A percentile compares a stretch with the other conserved stretches of the same genome.
Evolutionary conservation across 768 basidiomycete species (phyloP).

Genomic region (Russula vinacea): DNA sequence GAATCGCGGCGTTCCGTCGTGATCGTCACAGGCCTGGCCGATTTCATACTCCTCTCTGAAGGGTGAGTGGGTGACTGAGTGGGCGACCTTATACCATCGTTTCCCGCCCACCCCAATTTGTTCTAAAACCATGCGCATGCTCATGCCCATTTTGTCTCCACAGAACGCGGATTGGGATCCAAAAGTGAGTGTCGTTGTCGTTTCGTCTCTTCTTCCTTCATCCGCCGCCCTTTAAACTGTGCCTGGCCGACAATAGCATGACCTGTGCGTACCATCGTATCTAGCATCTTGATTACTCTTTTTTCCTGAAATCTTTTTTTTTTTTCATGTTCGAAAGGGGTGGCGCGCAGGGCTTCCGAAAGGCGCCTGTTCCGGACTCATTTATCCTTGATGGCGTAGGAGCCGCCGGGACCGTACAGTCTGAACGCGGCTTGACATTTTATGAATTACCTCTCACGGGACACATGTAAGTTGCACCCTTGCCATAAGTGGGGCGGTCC

Average conservation of each 20-base stretch:
- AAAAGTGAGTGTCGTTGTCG: slow-evolving; percentile 24
- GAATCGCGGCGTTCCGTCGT: slow-evolving; percentile 15
- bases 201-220: neutral
- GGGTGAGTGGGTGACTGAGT: slow-evolving; percentile 17
- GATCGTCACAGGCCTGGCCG: slow-evolving; percentile 16
- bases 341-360: slow-evolving; percentile 26
- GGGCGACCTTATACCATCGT: neutral
- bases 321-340: slow-evolving; percentile 5
- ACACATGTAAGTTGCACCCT: slow-evolving; percentile 24
- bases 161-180: slow-evolving; percentile 24
- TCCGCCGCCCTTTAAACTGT: neutral
- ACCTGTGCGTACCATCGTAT: slow-evolving; percentile 24
- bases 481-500: neutral
- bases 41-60: slow-evolving; percentile 23
- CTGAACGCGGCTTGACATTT: slow-evolving; percentile 27
- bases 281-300: neutral
- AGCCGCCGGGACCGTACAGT: slow-evolving; percentile 26
- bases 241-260: slow-evolving; percentile 16
- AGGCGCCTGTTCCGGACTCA: slow-evolving; percentile 20
- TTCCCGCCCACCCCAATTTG: neutral
- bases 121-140: neutral
- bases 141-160: neutral
- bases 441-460: slow-evolving; percentile 28
- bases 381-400: slow-evolving; percentile 27
- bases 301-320: neutral